phyloP scores from a whole-genome alignment of 148 eudicot genomes.

The Heliosperma pusillum region DNA sequence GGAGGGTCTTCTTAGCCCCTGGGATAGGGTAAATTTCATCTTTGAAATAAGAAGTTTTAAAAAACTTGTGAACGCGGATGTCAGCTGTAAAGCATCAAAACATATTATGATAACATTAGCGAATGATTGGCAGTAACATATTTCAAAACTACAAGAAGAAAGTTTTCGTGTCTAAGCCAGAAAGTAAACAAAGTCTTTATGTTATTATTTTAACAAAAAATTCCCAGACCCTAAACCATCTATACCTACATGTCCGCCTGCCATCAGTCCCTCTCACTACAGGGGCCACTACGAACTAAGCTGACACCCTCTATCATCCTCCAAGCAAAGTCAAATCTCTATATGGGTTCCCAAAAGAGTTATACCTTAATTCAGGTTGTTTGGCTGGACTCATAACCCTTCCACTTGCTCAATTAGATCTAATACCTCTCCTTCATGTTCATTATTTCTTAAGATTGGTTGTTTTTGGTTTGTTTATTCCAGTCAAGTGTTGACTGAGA shows the following conservation, averaged over 20 bases:
- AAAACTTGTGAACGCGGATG: slow-evolving; percentile 82
- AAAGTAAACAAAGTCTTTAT: neutral
- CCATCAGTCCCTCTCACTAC: no score
- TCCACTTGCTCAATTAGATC: neutral
- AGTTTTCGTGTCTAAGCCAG: neutral
- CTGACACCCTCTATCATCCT: neutral
- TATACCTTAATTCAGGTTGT: no score
- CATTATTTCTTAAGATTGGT: no score
- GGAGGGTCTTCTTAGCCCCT: slow-evolving; percentile 63
- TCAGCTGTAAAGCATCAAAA: slow-evolving; percentile 52
- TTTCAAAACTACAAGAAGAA: neutral
- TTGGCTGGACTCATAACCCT: neutral
- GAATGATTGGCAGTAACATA: slow-evolving; percentile 4
- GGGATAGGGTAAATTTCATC: slow-evolving; percentile 73
- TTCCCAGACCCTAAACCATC: no score
- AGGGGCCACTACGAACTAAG: no score
- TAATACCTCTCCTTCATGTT: no score
- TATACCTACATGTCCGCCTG: no score
- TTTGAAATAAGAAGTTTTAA: slow-evolving; percentile 73
- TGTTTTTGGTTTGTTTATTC: no score
- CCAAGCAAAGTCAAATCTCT: neutral
- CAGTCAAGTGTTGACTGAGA: no score
- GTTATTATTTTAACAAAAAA: neutral
- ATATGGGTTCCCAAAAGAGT: neutral
- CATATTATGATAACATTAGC: neutral